Base-by-base conservation (phyloP, 1,139 yeast species). In the Yarrowia galli region DNA sequence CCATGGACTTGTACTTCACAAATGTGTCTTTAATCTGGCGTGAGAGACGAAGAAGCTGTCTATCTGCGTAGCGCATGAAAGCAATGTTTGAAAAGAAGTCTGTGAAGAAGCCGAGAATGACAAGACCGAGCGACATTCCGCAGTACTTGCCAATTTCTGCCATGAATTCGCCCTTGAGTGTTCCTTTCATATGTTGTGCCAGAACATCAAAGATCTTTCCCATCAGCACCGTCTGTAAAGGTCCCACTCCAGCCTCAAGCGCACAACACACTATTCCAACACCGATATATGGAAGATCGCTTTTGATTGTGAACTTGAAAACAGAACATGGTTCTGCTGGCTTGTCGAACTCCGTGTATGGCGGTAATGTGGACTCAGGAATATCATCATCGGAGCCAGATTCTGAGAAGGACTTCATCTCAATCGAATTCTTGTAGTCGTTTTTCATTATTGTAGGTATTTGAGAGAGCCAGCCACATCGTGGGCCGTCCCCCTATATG, bases 201-300 rank as follows among this genome's bases (percentile, higher is more conserved):
- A 92, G 78, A 2, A 83, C 78, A 13, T 81, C 79, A 73, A 92
- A 90, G 1, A 89, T 82, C 69, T 83, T 79, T 1, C 97, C 96
- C 69, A 88, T 84, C 13, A 92, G 73, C 7, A 89, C 81, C 0
- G 96, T 86, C 42, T 87, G 84, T 0, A 85, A 81, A 0, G 96
- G 90, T 0, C 90, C 84, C 0, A 85, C 84, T 2, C 83, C 75
- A 0, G 90, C 87, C 18, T 87, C 80, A 0, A 80, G 73, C 1
- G 76, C 49, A 1, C 84, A 78, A 6, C 79, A 68, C 0, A 74
- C 2, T 0, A 71, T 15, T 2, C 77, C 75, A 0, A 75, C 68
- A 12, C 70, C n/a, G 9, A 80, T 48, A 1, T 77, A 54, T 1
- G 70, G 66, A 20, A 71, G 68, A 69, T 80, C 64, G 28, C 51